phyloP scores from a whole-genome alignment of 352 stramenopile genomes.

The Pythium sp. region DNA sequence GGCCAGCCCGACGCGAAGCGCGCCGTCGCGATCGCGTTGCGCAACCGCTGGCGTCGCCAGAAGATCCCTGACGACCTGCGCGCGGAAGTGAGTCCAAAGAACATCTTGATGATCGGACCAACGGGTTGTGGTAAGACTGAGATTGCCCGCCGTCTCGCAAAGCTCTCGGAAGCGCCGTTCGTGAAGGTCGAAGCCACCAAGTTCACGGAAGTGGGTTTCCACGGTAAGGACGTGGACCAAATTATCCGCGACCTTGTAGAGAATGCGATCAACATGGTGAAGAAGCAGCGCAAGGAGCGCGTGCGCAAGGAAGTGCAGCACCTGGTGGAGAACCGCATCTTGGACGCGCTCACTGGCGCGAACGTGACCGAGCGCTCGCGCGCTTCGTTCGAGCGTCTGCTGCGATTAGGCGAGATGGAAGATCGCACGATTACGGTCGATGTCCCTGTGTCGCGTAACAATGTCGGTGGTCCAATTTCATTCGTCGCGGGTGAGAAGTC shows the following conservation, averaged over 20 bases:
- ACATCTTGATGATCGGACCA: constrained; percentile 99
- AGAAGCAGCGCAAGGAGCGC: constrained; percentile 93
- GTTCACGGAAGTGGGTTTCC: constrained; percentile 99
- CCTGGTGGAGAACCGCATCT: constrained; percentile 94
- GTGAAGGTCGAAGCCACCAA: constrained; percentile 99
- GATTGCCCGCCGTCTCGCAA: constrained; percentile 96
- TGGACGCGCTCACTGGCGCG: constrained; percentile 93
- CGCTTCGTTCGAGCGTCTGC: constrained; percentile 92
- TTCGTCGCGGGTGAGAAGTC: constrained; percentile 72
- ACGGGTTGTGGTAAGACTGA: constrained; percentile 99
- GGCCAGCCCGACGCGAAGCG: constrained; percentile 97
- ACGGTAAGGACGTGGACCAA: constrained; percentile 98
- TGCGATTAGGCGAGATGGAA: constrained; percentile 80
- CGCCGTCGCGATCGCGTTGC: constrained; percentile 97
- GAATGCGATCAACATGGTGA: constrained; percentile 95
- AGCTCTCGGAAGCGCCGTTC: constrained; percentile 96
- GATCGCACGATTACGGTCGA: constrained; percentile 80
- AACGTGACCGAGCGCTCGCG: constrained; percentile 79
- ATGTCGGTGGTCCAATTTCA: constrained; percentile 52
- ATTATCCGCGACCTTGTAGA: constrained; percentile 99
- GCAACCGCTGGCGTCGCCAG: constrained; percentile 97
- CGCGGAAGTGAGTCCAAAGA: constrained; percentile 96
- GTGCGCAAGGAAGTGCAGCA: constrained; percentile 91
- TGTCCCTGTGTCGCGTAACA: constrained; percentile 57
- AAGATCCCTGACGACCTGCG: constrained; percentile 93